These are phyloP conservation scores for Camelina laxa DNA, from an alignment of 345 rosid species.

Conservation along the genomic window DNA sequence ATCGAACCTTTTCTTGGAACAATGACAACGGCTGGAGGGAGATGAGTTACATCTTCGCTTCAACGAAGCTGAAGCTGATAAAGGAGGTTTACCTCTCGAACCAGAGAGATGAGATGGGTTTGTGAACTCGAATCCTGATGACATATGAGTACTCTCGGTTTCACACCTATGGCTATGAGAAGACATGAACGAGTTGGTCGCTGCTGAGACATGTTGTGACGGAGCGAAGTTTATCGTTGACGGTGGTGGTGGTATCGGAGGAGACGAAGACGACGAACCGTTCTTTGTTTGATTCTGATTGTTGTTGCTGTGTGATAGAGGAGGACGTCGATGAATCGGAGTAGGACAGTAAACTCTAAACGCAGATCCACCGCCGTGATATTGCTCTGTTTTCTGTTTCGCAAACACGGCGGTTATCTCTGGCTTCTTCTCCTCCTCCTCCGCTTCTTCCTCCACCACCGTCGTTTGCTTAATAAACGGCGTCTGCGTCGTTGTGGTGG, in stretches of 20 bases:
- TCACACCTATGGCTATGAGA: conserved; percentile 80
- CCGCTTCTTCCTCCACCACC: not conserved
- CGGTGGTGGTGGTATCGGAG: conserved; percentile 4
- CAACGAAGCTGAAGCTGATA: conserved; percentile 53
- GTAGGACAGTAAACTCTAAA: conserved; percentile 74
- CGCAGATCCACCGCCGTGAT: conserved; percentile 51
- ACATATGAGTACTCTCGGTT: conserved; percentile 60
- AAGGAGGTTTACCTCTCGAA: conserved; percentile 72
- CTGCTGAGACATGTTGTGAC: conserved; percentile 60
- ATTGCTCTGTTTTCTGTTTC: conserved; percentile 42
- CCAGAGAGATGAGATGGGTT: conserved; percentile 58
- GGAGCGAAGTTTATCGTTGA: conserved; percentile 59
- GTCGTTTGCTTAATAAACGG: not conserved
- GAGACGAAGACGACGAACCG: conserved; percentile 33
- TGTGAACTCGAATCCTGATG: conserved; percentile 72
- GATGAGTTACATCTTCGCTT: conserved; percentile 83
- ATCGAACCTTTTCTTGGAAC: conserved; percentile 84
- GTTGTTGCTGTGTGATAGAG: conserved; percentile 58
- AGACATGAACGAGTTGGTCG: conserved; percentile 67
- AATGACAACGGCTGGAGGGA: conserved; percentile 82
- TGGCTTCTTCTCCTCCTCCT: conserved; percentile 31
- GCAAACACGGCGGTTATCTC: conserved; percentile 22
- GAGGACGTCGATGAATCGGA: conserved; percentile 74
- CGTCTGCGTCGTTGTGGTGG: not conserved
- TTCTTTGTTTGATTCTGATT: conserved; percentile 39